Evolutionary conservation across 768 basidiomycete species (phyloP).

Genomic region (Hericium coralloides): DNA sequence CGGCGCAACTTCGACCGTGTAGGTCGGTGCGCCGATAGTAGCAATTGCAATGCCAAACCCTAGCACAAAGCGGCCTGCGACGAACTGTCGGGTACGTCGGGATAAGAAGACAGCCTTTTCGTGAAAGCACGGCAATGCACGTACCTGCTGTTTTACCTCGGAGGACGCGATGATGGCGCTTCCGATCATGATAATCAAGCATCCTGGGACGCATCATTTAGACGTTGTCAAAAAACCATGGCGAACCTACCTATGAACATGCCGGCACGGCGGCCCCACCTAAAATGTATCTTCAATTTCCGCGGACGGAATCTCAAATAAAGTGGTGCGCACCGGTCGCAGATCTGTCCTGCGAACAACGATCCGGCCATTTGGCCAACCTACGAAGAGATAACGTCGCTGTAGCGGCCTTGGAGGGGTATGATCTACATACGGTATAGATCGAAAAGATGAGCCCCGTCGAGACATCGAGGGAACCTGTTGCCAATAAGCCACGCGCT

Average conservation of each 20-base stretch:
- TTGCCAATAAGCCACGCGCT: no score
- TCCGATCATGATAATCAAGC: neutral
- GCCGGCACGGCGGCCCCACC: constrained; percentile 1
- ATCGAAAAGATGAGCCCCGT: constrained; percentile 2
- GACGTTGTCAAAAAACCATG: no score
- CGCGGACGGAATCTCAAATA: neutral
- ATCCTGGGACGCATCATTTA: neutral
- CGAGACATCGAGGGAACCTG: neutral
- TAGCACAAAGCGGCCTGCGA: neutral
- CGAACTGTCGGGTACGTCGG: neutral
- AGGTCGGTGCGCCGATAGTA: neutral
- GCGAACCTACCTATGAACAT: neutral
- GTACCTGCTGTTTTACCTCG: neutral
- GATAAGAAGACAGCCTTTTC: no score
- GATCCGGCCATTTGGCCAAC: constrained; percentile 1
- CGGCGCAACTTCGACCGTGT: neutral
- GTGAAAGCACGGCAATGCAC: neutral
- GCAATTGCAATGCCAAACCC: constrained; percentile 3
- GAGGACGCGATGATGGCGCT: neutral
- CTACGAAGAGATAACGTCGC: neutral
- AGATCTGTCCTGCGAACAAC: neutral
- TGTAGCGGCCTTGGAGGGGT: neutral
- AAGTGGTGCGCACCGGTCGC: neutral
- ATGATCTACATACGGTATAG: neutral
- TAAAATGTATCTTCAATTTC: neutral